phyloP scores from a whole-genome alignment of 139 green algal species.

The Chlorella sp. region DNA sequence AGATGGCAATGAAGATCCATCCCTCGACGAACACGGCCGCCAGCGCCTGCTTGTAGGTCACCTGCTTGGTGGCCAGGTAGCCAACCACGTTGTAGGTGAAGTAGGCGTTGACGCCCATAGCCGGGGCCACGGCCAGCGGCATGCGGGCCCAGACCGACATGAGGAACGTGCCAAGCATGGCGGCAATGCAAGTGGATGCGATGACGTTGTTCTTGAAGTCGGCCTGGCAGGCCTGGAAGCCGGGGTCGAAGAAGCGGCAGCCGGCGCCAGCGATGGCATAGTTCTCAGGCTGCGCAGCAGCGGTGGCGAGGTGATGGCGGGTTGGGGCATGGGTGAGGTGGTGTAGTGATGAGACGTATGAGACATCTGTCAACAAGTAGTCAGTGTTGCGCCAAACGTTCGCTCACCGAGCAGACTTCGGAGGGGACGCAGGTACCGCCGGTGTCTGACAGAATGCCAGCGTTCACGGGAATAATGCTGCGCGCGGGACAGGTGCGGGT shows the following conservation, averaged over 20 bases:
- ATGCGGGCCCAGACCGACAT: slow-evolving; percentile 17
- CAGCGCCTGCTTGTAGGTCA: slow-evolving; percentile 49
- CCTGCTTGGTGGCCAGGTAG: slow-evolving; percentile 39
- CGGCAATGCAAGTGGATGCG: slow-evolving; percentile 17
- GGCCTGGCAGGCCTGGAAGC: slow-evolving; percentile 1
- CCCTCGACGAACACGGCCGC: slow-evolving; percentile 64
- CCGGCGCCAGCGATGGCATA: not conserved
- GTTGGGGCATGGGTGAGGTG: not conserved
- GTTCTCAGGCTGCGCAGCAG: not conserved
- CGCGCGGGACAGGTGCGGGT: too few relatives aligned
- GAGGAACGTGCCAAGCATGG: slow-evolving; percentile 20
- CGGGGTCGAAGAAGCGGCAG: slow-evolving; percentile 5
- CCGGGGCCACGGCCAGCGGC: slow-evolving; percentile 14
- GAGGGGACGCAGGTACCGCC: slow-evolving; percentile 20
- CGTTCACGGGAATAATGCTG: too few relatives aligned
- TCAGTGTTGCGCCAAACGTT: not conserved
- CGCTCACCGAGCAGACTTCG: slow-evolving; percentile 28
- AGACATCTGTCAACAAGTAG: too few relatives aligned
- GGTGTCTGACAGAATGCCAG: slow-evolving; percentile 22
- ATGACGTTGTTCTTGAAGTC: slow-evolving; percentile 15
- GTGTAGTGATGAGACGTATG: too few relatives aligned
- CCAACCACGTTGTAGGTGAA: slow-evolving; percentile 60
- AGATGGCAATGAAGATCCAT: slow-evolving; percentile 71
- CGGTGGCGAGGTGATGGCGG: not conserved
- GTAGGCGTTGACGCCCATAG: slow-evolving; percentile 74